These are phyloP conservation scores for Globisporangium emineosum DNA, from an alignment of 352 stramenopile species.

Conservation along the genomic window DNA sequence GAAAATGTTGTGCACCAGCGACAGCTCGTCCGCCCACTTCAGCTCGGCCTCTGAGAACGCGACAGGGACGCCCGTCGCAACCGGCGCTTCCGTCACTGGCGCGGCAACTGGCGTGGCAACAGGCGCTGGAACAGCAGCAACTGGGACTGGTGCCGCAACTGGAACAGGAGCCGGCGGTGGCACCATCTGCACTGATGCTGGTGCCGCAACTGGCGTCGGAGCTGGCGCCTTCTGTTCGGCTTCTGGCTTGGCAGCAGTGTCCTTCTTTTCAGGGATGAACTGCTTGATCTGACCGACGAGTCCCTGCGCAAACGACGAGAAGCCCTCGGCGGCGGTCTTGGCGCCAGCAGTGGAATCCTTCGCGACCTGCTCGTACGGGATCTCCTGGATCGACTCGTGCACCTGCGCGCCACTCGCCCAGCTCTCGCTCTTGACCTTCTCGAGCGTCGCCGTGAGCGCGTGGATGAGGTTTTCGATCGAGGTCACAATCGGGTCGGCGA, in stretches of 20 bases:
- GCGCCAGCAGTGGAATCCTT: constrained; percentile 35
- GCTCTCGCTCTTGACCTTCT: constrained; percentile 51
- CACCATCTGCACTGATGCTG: background rate
- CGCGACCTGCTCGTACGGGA: constrained; percentile 39
- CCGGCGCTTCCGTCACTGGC: constrained; percentile 16
- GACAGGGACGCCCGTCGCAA: constrained; percentile 18
- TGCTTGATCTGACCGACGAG: constrained; percentile 64
- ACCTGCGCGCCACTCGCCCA: constrained; percentile 14
- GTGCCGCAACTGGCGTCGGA: constrained; percentile 1
- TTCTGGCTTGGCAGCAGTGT: constrained; percentile 11
- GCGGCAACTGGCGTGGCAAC: constrained; percentile 3
- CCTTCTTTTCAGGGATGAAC: constrained; percentile 58
- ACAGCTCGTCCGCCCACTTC: constrained; percentile 72
- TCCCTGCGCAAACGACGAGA: constrained; percentile 65
- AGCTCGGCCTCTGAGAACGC: constrained; percentile 61
- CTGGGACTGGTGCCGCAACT: constrained; percentile 5
- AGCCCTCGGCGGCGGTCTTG: constrained; percentile 42
- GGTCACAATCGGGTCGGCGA: constrained; percentile 51
- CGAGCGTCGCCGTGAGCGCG: constrained; percentile 43
- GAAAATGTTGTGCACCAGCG: constrained; percentile 58
- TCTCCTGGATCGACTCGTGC: constrained; percentile 31
- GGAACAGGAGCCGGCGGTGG: constrained; percentile 7
- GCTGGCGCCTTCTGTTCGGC: constrained; percentile 20
- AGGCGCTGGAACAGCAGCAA: constrained; percentile 12
- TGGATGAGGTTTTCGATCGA: constrained; percentile 61